These are phyloP conservation scores for Stevia rebaudiana DNA, from an alignment of 140 eudicot genomes.

Conservation along the genomic window DNA sequence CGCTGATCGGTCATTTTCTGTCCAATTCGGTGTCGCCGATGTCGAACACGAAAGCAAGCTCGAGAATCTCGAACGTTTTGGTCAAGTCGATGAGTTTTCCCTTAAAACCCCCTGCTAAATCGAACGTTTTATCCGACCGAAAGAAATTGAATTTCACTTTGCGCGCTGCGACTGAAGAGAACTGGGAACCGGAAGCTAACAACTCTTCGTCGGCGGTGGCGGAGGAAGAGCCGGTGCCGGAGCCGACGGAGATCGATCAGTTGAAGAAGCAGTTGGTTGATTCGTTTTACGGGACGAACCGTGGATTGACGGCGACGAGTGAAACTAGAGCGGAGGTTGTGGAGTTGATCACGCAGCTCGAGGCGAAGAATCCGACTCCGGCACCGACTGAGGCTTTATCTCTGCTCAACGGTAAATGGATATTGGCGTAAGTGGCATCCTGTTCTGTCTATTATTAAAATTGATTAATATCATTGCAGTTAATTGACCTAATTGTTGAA, in stretches of 20 bases:
- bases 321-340: slow-evolving; percentile 93
- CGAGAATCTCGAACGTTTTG: slow-evolving; percentile 5
- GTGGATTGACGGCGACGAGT: slow-evolving; percentile 56
- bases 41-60: slow-evolving; percentile 5
- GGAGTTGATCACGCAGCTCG: slow-evolving; percentile 79
- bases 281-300: slow-evolving; percentile 59
- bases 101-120: not conserved
- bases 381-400: slow-evolving; percentile 76
- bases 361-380: slow-evolving; percentile 79
- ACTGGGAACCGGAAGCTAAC: slow-evolving; percentile 37
- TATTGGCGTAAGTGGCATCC: slow-evolving; percentile 61
- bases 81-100: slow-evolving; percentile 22
- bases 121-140: slow-evolving; percentile 4
- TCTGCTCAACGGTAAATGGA: slow-evolving; percentile 85
- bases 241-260: slow-evolving; percentile 48
- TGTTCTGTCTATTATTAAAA: not conserved
- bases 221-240: slow-evolving; percentile 45
- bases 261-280: slow-evolving; percentile 73
- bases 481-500: not conserved
- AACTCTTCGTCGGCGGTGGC: slow-evolving; percentile 32
- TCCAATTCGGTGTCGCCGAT: slow-evolving; percentile 9
- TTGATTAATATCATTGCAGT: not conserved
- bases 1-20: slow-evolving; percentile 27
- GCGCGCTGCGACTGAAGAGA: slow-evolving; percentile 36
- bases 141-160: slow-evolving; percentile 26